These are phyloP conservation scores for Scorias spongiosa DNA, from an alignment of 2,329 filamentous ascomycete species.

Conservation along the genomic window DNA sequence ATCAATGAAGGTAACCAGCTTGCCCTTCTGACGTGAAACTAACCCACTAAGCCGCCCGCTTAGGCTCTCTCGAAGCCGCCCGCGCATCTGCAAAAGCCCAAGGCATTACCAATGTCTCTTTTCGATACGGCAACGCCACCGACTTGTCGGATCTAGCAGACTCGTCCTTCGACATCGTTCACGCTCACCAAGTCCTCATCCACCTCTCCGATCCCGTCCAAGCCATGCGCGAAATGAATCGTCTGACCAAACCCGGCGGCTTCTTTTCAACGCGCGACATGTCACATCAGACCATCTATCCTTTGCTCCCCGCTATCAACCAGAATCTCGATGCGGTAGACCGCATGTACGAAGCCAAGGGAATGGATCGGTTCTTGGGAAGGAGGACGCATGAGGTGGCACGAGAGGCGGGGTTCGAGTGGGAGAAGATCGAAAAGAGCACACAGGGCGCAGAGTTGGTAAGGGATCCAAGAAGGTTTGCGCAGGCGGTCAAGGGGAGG, in stretches of 20 bases:
- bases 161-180: slow-evolving; percentile 40
- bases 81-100: slow-evolving; percentile 11
- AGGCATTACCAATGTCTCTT: slow-evolving; percentile 22
- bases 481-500: too few species aligned
- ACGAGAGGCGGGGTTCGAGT: slow-evolving; percentile 10
- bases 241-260: slow-evolving; percentile 36
- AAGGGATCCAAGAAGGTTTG: too few species aligned
- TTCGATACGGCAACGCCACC: slow-evolving; percentile 26
- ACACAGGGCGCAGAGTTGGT: too few species aligned
- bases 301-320: slow-evolving; percentile 3
- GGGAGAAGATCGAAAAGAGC: slow-evolving; percentile 2
- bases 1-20: slow-evolving; percentile 7
- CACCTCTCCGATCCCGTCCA: slow-evolving; percentile 36
- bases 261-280: slow-evolving; percentile 33
- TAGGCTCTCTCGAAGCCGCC: slow-evolving; percentile 16
- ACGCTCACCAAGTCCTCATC: slow-evolving; percentile 41
- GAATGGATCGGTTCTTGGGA: slow-evolving; percentile 1
- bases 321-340: slow-evolving; percentile 5
- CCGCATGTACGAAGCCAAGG: too few species aligned
- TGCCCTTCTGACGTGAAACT: background rate
- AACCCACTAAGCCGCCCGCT: background rate
- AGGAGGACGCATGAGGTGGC: slow-evolving; percentile 8
- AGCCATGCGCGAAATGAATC: slow-evolving; percentile 37
- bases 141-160: slow-evolving; percentile 25
- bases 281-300: background rate